These are phyloP conservation scores for Drechslerella stenobrocha DNA, from an alignment of 2,329 filamentous ascomycete genomes.

Conservation along the genomic window DNA sequence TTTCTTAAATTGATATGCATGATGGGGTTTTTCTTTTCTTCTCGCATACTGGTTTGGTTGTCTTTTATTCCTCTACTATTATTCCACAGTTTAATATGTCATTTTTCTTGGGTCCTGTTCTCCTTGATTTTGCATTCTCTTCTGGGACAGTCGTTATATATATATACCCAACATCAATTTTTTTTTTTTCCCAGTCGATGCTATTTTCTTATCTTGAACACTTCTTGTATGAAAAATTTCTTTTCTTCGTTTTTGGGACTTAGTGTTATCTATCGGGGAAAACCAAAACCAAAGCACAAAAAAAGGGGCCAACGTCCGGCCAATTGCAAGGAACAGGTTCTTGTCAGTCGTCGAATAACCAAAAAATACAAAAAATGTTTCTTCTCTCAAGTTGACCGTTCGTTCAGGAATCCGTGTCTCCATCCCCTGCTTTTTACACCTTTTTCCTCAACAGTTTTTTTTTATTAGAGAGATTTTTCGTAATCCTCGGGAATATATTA, in stretches of 20 bases:
- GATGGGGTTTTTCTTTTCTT: slow-evolving; percentile 28
- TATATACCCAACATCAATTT: slow-evolving; percentile 4
- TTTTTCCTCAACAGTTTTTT: too few relatives aligned
- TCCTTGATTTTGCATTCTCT: slow-evolving; percentile 46
- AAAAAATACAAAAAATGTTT: slow-evolving; percentile 12
- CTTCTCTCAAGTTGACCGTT: neutral
- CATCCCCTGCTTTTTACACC: neutral
- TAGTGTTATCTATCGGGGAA: slow-evolving; percentile 8
- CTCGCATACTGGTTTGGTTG: slow-evolving; percentile 23
- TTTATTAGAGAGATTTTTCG: too few relatives aligned
- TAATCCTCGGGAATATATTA: too few relatives aligned
- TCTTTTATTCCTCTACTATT: slow-evolving; percentile 46
- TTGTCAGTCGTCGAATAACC: neutral
- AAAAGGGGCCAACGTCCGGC: neutral
- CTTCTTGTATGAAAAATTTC: slow-evolving; percentile 11
- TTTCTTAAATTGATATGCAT: slow-evolving; percentile 15
- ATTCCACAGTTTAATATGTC: slow-evolving; percentile 52
- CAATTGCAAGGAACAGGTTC: slow-evolving; percentile 5
- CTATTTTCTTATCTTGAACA: slow-evolving; percentile 2
- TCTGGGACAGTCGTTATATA: slow-evolving; percentile 11
- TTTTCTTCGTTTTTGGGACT: slow-evolving; percentile 9
- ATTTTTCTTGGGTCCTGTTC: slow-evolving; percentile 43
- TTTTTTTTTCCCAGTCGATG: slow-evolving; percentile 4
- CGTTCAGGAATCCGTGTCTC: neutral
- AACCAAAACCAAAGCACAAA: slow-evolving; percentile 13